A percentile compares a stretch with the other conserved stretches of the same genome.
These are phyloP conservation scores for Daldinia decipiens DNA, from an alignment of 495 filamentous ascomycete genomes.

Conservation along the genomic window DNA sequence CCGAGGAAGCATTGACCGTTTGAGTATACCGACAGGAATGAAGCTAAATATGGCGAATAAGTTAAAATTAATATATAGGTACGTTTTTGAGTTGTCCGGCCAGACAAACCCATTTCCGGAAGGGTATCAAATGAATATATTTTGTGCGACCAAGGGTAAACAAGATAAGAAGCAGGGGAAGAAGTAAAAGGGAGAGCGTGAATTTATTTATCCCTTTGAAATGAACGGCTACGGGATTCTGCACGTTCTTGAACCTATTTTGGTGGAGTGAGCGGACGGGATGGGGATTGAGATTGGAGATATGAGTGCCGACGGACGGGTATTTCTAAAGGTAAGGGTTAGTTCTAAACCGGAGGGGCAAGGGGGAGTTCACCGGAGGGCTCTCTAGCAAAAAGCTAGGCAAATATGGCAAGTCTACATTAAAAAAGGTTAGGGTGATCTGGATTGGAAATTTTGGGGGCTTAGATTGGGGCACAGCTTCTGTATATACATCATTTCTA, in stretches of 20 bases:
- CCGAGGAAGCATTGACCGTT: slow-evolving; percentile 6
- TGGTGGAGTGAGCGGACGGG: slow-evolving; percentile 12
- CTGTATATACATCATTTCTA: slow-evolving; percentile 38
- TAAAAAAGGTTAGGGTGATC: slow-evolving; percentile 21
- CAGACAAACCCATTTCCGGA: slow-evolving; percentile 26
- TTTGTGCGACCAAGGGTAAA: slow-evolving; percentile 18
- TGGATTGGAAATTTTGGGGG: slow-evolving; percentile 40
- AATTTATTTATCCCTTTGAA: slow-evolving; percentile 6
- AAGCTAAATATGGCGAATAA: slow-evolving; percentile 24
- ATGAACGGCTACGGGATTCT: slow-evolving; percentile 1
- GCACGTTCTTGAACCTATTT: neutral
- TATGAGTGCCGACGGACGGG: slow-evolving; percentile 5
- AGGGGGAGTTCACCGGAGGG: slow-evolving; percentile 4
- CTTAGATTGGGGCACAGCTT: slow-evolving; percentile 45
- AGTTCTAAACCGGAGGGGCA: slow-evolving; percentile 1
- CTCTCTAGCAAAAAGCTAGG: neutral
- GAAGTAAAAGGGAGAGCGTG: slow-evolving; percentile 10
- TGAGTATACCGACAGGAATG: slow-evolving; percentile 1
- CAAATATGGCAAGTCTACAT: neutral
- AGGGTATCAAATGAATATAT: slow-evolving; percentile 22
- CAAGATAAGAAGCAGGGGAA: slow-evolving; percentile 1
- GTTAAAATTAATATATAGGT: slow-evolving; percentile 21
- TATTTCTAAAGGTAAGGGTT: slow-evolving; percentile 19
- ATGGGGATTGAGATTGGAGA: slow-evolving; percentile 10
- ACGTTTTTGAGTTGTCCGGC: slow-evolving; percentile 27